Conservation (phyloP, 2,329 filamentous ascomycete species). For the Aquanectria penicillioides region DNA sequence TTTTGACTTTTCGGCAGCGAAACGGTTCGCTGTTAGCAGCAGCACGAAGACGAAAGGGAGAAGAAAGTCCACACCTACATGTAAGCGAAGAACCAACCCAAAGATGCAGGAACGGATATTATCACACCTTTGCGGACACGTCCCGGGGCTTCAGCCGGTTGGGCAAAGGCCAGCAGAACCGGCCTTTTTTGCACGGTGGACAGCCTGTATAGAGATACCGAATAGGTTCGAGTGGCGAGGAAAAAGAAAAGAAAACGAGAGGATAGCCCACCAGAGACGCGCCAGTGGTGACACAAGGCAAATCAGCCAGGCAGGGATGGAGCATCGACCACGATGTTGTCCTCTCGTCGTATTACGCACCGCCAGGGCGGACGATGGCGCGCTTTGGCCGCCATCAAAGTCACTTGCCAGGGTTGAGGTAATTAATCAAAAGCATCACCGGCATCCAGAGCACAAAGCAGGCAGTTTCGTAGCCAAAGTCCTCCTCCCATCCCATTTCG, state of each 20-base stretch:
- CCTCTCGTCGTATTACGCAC: neutral
- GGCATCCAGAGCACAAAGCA: no score
- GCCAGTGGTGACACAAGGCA: no score
- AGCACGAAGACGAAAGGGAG: no score
- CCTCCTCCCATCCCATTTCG: slow-evolving; percentile 40
- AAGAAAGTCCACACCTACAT: no score
- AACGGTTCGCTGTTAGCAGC: no score
- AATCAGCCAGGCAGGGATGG: neutral
- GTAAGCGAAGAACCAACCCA: no score
- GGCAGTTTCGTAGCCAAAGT: slow-evolving; percentile 41
- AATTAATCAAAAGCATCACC: neutral
- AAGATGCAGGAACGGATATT: slow-evolving; percentile 5
- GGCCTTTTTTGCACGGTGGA: no score
- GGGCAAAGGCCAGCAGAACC: no score
- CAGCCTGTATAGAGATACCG: no score
- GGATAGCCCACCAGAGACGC: neutral
- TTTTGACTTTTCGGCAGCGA: no score
- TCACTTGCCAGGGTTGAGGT: neutral
- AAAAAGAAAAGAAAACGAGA: neutral
- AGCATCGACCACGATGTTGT: slow-evolving; percentile 1
- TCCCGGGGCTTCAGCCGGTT: neutral
- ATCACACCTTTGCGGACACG: neutral
- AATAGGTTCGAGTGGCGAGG: no score
- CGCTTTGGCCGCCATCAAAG: neutral
- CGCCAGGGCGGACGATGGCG: neutral